Percentiles rank a stretch among this genome's conserved stretches.
These are phyloP conservation scores for Beta corolliflora DNA, from an alignment of 179 eudicot species.

Conservation along the genomic window DNA sequence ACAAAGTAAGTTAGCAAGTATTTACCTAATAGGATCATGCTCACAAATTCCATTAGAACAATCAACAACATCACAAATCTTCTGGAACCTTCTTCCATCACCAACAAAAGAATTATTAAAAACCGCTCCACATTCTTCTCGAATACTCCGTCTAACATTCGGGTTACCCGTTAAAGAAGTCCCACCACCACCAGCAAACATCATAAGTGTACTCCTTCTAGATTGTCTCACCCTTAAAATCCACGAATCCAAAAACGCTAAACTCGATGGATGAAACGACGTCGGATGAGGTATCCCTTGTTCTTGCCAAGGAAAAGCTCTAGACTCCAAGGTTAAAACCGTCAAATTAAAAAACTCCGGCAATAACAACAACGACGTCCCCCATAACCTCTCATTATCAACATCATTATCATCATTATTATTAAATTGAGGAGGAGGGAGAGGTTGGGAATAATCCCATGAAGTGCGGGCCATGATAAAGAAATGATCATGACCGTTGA, in stretches of 20 bases:
- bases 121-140: conserved; percentile 52
- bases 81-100: conserved; percentile 37
- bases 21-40: conserved; percentile 73
- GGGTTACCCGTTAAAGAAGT: conserved; percentile 47
- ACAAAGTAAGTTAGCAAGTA: no score
- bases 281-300: conserved; percentile 79
- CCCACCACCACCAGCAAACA: conserved; percentile 94
- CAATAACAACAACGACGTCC: conserved; percentile 66
- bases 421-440: background rate
- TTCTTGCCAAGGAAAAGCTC: conserved; percentile 84
- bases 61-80: conserved; percentile 78
- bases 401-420: background rate
- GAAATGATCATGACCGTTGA: conserved; percentile 69
- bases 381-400: conserved; percentile 62
- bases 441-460: conserved; percentile 72
- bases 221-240: conserved; percentile 54
- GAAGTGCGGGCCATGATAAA: conserved; percentile 67
- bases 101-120: background rate
- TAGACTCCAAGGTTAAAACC: conserved; percentile 55
- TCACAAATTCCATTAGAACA: conserved; percentile 84
- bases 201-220: conserved; percentile 55
- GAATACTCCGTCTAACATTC: conserved; percentile 71
- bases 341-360: conserved; percentile 71
- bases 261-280: conserved; percentile 79
- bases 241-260: conserved; percentile 70